Conservation (phyloP, 2,329 filamentous ascomycete species). For the Ceratocystis lukuohia region DNA sequence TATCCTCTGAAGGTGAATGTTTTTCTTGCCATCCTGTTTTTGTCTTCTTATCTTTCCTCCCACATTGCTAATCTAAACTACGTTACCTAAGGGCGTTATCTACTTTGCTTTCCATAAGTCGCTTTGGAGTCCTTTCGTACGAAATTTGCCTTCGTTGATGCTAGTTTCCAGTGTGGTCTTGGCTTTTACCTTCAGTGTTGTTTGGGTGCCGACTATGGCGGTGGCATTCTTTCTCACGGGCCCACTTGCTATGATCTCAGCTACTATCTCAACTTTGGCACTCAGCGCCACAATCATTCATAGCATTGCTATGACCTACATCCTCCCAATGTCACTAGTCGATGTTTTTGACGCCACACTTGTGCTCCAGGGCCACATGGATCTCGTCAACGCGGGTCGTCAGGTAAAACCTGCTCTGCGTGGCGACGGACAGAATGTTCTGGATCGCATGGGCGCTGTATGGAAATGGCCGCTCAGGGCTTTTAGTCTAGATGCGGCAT, state of each 20-base stretch:
- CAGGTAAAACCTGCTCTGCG: slow-evolving; percentile 48
- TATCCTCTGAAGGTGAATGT: slow-evolving; percentile 60
- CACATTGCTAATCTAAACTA: background rate
- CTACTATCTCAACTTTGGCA: slow-evolving; percentile 52
- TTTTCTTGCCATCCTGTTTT: too few relatives aligned
- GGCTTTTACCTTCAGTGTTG: slow-evolving; percentile 70
- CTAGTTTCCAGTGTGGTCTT: slow-evolving; percentile 60
- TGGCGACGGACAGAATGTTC: slow-evolving; percentile 32
- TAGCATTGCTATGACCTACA: slow-evolving; percentile 50
- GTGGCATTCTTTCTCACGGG: slow-evolving; percentile 75
- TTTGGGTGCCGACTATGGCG: slow-evolving; percentile 74
- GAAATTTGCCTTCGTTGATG: slow-evolving; percentile 46
- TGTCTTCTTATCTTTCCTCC: background rate
- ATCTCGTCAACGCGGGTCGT: slow-evolving; percentile 60
- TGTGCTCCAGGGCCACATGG: slow-evolving; percentile 36
- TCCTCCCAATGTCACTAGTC: slow-evolving; percentile 68
- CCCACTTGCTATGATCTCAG: slow-evolving; percentile 61
- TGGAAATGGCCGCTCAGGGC: slow-evolving; percentile 44
- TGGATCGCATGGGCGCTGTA: slow-evolving; percentile 43
- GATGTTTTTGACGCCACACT: slow-evolving; percentile 78
- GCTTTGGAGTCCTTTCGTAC: slow-evolving; percentile 46
- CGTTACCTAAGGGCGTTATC: slow-evolving; percentile 37
- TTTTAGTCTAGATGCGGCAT: slow-evolving; percentile 47
- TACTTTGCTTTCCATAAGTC: slow-evolving; percentile 44
- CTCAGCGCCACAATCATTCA: slow-evolving; percentile 48